Evolutionary conservation across 139 green algal genomes (phyloP), one percentile per base, ranked within the genome.

Genomic region (Zygnema cylindricum): DNA sequence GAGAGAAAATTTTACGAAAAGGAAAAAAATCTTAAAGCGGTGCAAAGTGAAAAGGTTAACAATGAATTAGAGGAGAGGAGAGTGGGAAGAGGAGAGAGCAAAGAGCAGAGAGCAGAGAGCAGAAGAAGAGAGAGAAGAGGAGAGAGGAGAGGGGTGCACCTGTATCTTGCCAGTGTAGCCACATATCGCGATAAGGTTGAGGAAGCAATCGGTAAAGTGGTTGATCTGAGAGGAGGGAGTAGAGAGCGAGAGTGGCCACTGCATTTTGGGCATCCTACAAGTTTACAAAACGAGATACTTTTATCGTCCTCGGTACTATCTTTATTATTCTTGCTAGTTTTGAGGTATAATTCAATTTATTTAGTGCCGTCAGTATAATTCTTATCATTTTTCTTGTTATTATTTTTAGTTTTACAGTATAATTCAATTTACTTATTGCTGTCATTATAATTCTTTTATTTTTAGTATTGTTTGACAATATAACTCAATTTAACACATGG

Each of bases 101-200:
- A n/a, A 36, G 30, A 41, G 23, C n/a, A 7, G 40, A 36, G 16
- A 2, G 78, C 7, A 77, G 36, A 49, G 40, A 1, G 30, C 71
- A 41, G 36, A 41, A 33, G 78, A 85, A 76, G 69, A 41, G 77
- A 85, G 69, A 22, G 63, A 30, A 55, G n/a, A 54, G 76, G 54
- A 54, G 76, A 2, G 23, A 33, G 76, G 49, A 54, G 11, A 79
- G 71, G 71, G 40, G 40, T 23, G 71, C 30, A 30, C 30, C 30
- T 30, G 57, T 35, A 30, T 25, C 57, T 73, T 73, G 57, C 57
- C 57, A 25, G 57, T 30, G 57, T 30, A 73, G 57, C 57, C 57
- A 30, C 57, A 73, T 30, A 30, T 30, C 25, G 30, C 57, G 30
- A 30, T 25, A 73, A 30, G 30, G 30, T 25, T 73, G 71, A 79